These are phyloP conservation scores for Serendipita sp. DNA, from an alignment of 768 basidiomycete species.

Conservation along the genomic window DNA sequence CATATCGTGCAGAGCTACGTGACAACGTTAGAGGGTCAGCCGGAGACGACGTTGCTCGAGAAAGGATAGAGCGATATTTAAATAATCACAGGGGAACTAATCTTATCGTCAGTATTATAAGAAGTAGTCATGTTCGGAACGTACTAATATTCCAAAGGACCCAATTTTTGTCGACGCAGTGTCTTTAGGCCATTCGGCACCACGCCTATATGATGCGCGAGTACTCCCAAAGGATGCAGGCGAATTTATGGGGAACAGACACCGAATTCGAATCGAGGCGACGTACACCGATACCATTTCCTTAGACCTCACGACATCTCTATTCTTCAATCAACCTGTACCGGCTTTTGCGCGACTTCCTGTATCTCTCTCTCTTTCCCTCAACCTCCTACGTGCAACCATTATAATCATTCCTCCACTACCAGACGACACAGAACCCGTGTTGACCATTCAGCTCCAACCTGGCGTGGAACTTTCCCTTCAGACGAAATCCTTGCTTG, in stretches of 20 bases:
- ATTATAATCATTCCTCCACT: conserved; percentile 47
- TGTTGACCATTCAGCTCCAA: conserved; percentile 55
- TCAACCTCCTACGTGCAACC: conserved; percentile 22
- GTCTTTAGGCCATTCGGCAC: conserved; percentile 67
- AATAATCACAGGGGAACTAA: conserved; percentile 58
- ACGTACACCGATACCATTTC: conserved; percentile 73
- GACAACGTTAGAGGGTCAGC: conserved; percentile 51
- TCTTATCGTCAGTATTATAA: conserved; percentile 37
- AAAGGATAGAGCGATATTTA: conserved; percentile 61
- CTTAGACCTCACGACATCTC: conserved; percentile 67
- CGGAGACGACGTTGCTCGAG: conserved; percentile 71
- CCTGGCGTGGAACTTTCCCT: conserved; percentile 79
- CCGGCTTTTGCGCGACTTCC: conserved; percentile 69
- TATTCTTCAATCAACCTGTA: conserved; percentile 73
- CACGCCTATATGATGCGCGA: conserved; percentile 55
- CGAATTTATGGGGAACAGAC: conserved; percentile 15
- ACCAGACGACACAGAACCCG: conserved; percentile 35
- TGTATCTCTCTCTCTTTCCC: conserved; percentile 35
- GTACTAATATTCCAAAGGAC: conserved; percentile 33
- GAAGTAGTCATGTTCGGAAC: no score
- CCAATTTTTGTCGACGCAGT: conserved; percentile 74
- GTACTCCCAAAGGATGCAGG: conserved; percentile 24
- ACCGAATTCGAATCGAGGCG: conserved; percentile 75
- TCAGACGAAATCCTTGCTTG: conserved; percentile 80
- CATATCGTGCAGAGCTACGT: conserved; percentile 64